Evolutionary conservation across 352 stramenopile species (phyloP), one percentile per base, ranked within the genome.

Genomic region (Saprolegnia diclina): DNA sequence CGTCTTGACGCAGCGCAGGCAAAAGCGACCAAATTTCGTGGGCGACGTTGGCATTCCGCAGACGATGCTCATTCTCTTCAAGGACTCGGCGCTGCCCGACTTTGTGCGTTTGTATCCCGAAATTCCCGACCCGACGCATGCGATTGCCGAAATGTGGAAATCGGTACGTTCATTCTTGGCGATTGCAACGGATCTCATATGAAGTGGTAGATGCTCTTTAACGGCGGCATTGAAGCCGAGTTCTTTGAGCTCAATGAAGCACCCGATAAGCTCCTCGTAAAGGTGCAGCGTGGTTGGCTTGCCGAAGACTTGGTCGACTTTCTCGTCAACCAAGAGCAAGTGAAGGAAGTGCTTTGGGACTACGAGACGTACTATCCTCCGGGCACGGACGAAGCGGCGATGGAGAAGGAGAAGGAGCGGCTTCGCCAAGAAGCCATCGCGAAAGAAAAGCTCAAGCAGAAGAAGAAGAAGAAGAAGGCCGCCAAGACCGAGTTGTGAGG

Each of bases 221-320:
- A 69, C 38, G 63, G 63, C 11, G 63, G 63, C 35, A 54, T 69
- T 52, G 63, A 69, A 16, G 48, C 45, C 26, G 63, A 69, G 38
- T 69, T 69, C 45, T 69, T 69, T 18, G 63, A 69, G 29, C 29
- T 69, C n/a, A 69, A 69, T n/a, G 63, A 69, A 56, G 46, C 63
- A 1, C 63, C 63, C 37, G n/a, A 61, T 37, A 69, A 69, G 37
- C n/a, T 69, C 38, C 42, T 69, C 29, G 63, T 61, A 35, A 69
- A 69, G 38, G 54, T 69, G 44, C 24, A 45, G 38, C 63, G 63
- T 32, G 63, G 63, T 5, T 69, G 63, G 63, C 63, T 69, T 5
- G 63, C 63, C 19, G 63, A 69, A 61, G 63, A 69, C 53, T 24
- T 69, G 32, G 63, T 69, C 35, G 63, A 69, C 16, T 69, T 69